These are phyloP conservation scores for Apophysomyces ossiformis DNA, from an alignment of 371 early-diverging fungal species.

Conservation along the genomic window DNA sequence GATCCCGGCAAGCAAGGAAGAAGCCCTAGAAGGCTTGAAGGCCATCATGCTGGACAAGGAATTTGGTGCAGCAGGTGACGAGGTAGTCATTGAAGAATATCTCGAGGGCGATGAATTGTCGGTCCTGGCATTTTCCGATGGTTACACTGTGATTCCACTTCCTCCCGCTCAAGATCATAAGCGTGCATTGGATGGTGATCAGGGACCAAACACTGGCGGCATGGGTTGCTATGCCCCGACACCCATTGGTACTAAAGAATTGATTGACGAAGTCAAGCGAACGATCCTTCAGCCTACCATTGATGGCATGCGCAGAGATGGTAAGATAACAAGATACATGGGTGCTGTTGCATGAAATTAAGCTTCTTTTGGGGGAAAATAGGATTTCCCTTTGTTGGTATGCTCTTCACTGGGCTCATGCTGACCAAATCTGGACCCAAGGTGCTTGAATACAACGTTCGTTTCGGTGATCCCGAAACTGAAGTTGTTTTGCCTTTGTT, in stretches of 20 bases:
- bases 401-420: constrained; percentile 97
- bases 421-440: constrained; percentile 88
- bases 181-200: constrained; percentile 90
- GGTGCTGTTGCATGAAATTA: background rate
- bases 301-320: constrained; percentile 95
- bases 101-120: constrained; percentile 93
- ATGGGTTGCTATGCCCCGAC: constrained; percentile 99
- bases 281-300: constrained; percentile 90
- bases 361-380: background rate
- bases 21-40: constrained; percentile 86
- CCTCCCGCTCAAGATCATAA: constrained; percentile 98
- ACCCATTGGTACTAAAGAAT: constrained; percentile 82
- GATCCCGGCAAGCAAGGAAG: constrained; percentile 84
- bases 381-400: constrained; percentile 94
- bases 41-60: constrained; percentile 87
- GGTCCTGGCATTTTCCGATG: constrained; percentile 93
- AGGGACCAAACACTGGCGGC: constrained; percentile 97
- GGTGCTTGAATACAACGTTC: constrained; percentile 96
- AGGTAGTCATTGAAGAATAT: constrained; percentile 96
- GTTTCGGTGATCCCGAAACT: constrained; percentile 98
- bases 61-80: constrained; percentile 90
- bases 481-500: constrained; percentile 93
- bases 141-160: constrained; percentile 87
- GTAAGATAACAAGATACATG: constrained; percentile 13
- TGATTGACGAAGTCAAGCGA: constrained; percentile 74